Conservation (phyloP, 2,329 filamentous ascomycete species). For the Teratosphaeria zuluensis region DNA sequence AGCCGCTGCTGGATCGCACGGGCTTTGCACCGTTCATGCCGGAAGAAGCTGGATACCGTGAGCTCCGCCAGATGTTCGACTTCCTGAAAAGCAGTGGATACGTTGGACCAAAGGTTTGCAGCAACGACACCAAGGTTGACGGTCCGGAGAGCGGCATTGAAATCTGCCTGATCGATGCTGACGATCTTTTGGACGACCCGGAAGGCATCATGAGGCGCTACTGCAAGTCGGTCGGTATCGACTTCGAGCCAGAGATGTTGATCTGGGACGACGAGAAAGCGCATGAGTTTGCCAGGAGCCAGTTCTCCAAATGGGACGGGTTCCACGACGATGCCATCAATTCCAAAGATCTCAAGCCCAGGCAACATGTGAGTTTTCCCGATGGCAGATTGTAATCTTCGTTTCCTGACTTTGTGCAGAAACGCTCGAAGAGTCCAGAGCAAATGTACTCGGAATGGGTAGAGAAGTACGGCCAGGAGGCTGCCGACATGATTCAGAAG, state of each 20-base stretch:
- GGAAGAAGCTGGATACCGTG: conserved; percentile 79
- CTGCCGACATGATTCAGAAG: conserved; percentile 57
- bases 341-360: conserved; percentile 64
- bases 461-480: conserved; percentile 64
- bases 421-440: conserved; percentile 54
- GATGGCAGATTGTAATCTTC: not conserved
- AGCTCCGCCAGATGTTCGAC: conserved; percentile 80
- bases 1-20: conserved; percentile 71
- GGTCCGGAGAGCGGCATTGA: conserved; percentile 20
- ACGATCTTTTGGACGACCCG: conserved; percentile 84
- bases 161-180: conserved; percentile 84
- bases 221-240: conserved; percentile 70
- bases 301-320: conserved; percentile 94
- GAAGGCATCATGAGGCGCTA: conserved; percentile 65
- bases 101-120: conserved; percentile 58
- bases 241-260: conserved; percentile 70
- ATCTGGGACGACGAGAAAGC: conserved; percentile 71
- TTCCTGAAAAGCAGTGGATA: conserved; percentile 61
- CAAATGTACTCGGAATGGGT: conserved; percentile 62
- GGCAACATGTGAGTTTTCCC: conserved; percentile 46
- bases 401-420: conserved; percentile 24
- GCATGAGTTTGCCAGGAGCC: conserved; percentile 56
- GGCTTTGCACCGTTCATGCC: conserved; percentile 83
- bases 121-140: conserved; percentile 25
- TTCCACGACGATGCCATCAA: conserved; percentile 93